Conservation (phyloP, 768 basidiomycete genomes). For the Trametes coccinea region DNA sequence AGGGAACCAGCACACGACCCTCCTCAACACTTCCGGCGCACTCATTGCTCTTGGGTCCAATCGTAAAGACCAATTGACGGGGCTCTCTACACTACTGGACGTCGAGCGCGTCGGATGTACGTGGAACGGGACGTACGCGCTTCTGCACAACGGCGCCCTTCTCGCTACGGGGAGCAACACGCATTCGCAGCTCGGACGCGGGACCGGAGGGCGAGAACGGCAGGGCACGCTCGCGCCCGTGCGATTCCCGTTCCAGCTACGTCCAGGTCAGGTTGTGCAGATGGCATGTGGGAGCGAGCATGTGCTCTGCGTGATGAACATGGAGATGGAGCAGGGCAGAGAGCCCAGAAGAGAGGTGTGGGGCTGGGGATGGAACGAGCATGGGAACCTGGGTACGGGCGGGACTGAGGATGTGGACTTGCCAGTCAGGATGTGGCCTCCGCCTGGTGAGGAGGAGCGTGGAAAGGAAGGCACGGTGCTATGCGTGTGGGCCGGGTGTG, state of each 20-base stretch:
- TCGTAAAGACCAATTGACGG: conserved; percentile 63
- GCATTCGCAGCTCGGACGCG: conserved; percentile 68
- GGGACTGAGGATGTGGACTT: conserved; percentile 51
- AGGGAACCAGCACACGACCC: conserved; percentile 56
- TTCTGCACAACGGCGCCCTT: conserved; percentile 33
- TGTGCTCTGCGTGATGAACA: conserved; percentile 44
- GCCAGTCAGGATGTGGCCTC: conserved; percentile 59
- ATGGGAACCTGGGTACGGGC: conserved; percentile 85
- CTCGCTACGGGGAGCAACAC: conserved; percentile 55
- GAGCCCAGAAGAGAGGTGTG: conserved; percentile 47
- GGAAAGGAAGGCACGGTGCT: conserved; percentile 1
- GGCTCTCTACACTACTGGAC: conserved; percentile 29
- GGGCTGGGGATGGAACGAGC: conserved; percentile 99
- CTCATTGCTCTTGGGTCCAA: conserved; percentile 66
- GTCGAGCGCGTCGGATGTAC: conserved; percentile 54
- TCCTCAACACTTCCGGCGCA: conserved; percentile 46
- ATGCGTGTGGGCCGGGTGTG: conserved; percentile 50
- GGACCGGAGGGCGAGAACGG: conserved; percentile 1
- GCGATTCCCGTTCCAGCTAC: conserved; percentile 32
- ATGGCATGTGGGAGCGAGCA: conserved; percentile 88
- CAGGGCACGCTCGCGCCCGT: conserved; percentile 30
- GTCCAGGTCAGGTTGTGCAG: conserved; percentile 23
- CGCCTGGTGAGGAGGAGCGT: conserved; percentile 10
- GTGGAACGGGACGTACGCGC: conserved; percentile 77
- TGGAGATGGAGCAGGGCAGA: conserved; percentile 10